These are phyloP conservation scores for Kodamaea hsintzibuensis DNA, from an alignment of 805 yeast species.

Conservation along the genomic window DNA sequence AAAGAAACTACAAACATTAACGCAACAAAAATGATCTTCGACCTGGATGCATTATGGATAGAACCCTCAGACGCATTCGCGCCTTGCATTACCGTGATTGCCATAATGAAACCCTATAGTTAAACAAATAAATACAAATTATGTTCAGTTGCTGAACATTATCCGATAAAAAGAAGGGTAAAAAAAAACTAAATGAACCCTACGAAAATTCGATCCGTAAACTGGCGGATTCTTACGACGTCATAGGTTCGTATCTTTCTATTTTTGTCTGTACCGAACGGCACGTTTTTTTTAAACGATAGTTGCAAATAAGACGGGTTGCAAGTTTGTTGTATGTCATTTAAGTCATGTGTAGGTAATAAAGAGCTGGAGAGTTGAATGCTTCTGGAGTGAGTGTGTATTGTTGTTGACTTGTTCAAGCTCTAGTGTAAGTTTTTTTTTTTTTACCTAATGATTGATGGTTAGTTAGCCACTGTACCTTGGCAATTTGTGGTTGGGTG, in stretches of 20 bases:
- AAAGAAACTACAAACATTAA: conserved; percentile 36
- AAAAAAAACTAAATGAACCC: neutral
- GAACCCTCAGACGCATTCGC: conserved; percentile 23
- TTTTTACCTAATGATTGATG: too few relatives aligned
- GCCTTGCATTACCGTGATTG: conserved; percentile 33
- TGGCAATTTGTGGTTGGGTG: too few relatives aligned
- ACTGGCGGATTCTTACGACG: neutral
- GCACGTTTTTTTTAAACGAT: neutral
- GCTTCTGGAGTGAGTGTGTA: too few relatives aligned
- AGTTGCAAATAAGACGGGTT: neutral
- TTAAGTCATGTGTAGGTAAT: too few relatives aligned
- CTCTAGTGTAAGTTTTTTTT: too few relatives aligned
- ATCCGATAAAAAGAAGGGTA: neutral
- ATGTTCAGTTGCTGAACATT: conserved; percentile 1
- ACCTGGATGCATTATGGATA: conserved; percentile 28
- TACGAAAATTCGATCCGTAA: neutral
- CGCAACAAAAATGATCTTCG: conserved; percentile 38
- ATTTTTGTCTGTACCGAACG: neutral
- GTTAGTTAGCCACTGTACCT: too few relatives aligned
- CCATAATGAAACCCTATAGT: conserved; percentile 20
- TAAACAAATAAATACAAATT: neutral
- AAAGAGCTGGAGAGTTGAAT: too few relatives aligned
- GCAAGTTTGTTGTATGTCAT: neutral
- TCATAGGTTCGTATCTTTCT: neutral
- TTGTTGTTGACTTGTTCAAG: too few relatives aligned